Evolutionary conservation across 2,329 filamentous ascomycete genomes (phyloP).

Genomic region (Microsporum ferrugineum): DNA sequence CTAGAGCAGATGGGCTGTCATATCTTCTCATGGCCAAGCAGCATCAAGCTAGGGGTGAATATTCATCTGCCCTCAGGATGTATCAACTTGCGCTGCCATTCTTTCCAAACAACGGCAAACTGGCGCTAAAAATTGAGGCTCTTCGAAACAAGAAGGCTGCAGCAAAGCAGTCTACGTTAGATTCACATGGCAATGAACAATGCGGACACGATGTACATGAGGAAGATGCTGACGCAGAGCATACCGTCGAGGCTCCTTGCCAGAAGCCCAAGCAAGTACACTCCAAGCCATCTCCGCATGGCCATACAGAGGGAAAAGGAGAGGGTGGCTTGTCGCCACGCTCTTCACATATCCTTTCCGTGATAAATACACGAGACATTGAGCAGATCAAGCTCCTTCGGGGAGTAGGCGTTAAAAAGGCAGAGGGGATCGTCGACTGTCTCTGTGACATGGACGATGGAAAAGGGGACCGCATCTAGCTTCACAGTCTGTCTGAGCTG

Average conservation of each 20-base stretch:
- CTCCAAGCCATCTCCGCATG: slow-evolving; percentile 1
- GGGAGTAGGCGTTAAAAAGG: slow-evolving; percentile 38
- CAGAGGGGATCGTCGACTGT: slow-evolving; percentile 38
- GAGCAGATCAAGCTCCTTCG: slow-evolving; percentile 37
- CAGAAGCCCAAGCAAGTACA: not conserved
- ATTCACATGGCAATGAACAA: not conserved
- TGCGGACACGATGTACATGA: not conserved
- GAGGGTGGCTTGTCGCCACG: slow-evolving; percentile 25
- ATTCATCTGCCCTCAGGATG: slow-evolving; percentile 66
- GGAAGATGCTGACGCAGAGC: not conserved
- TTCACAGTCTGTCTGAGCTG: slow-evolving; percentile 31
- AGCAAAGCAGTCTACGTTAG: not conserved
- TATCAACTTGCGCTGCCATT: slow-evolving; percentile 74
- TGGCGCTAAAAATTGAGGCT: slow-evolving; percentile 44
- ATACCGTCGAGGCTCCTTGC: not conserved
- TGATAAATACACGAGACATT: slow-evolving; percentile 38
- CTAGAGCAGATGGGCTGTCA: slow-evolving; percentile 68
- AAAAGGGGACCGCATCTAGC: slow-evolving; percentile 16
- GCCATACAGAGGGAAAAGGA: not conserved
- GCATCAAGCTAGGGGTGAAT: slow-evolving; percentile 72
- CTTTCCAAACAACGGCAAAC: slow-evolving; percentile 75
- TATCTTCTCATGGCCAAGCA: slow-evolving; percentile 85
- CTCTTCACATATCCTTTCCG: slow-evolving; percentile 33
- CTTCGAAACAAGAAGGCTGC: not conserved
- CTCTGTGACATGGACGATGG: slow-evolving; percentile 32